Conservation (phyloP, 1,284 basidiomycete species). For the Cutaneotrichosporon cavernicola region DNA sequence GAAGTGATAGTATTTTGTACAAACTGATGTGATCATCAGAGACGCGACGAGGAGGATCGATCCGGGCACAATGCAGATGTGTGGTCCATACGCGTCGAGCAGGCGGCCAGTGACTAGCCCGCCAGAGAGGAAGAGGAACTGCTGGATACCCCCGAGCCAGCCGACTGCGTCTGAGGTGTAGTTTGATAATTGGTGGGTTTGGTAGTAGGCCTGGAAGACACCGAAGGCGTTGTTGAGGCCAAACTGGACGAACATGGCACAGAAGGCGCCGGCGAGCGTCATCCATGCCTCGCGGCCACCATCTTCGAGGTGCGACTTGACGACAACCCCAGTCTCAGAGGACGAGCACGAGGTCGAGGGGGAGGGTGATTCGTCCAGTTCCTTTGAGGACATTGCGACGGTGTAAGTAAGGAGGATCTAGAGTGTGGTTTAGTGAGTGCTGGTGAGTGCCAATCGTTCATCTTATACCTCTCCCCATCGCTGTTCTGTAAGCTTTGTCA, state of each 20-base stretch:
- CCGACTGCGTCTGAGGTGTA: conserved; percentile 48
- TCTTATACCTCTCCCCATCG: not conserved
- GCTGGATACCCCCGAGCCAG: conserved; percentile 72
- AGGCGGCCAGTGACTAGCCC: conserved; percentile 42
- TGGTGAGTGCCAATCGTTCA: not conserved
- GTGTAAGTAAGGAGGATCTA: too few species aligned
- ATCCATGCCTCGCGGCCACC: conserved; percentile 18
- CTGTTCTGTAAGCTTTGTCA: not conserved
- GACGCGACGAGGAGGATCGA: conserved; percentile 55
- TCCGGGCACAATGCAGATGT: conserved; percentile 56
- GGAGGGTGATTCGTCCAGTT: not conserved
- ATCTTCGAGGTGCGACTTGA: conserved; percentile 8
- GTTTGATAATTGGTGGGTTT: conserved; percentile 24
- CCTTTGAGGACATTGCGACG: not conserved
- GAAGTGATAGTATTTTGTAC: conserved; percentile 62
- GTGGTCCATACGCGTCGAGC: conserved; percentile 32
- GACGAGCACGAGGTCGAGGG: not conserved
- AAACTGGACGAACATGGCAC: conserved; percentile 20
- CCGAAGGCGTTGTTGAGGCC: conserved; percentile 34
- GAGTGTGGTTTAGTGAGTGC: not conserved
- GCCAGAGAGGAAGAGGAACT: conserved; percentile 55
- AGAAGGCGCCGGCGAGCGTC: conserved; percentile 18
- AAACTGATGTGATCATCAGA: conserved; percentile 46
- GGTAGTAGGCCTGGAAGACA: conserved; percentile 38
- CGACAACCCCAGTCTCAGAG: not conserved